Percentiles rank a stretch among this genome's conserved stretches.
These are phyloP conservation scores for Zygosaccharomyces siamensis DNA, from an alignment of 805 yeast species.

Conservation along the genomic window DNA sequence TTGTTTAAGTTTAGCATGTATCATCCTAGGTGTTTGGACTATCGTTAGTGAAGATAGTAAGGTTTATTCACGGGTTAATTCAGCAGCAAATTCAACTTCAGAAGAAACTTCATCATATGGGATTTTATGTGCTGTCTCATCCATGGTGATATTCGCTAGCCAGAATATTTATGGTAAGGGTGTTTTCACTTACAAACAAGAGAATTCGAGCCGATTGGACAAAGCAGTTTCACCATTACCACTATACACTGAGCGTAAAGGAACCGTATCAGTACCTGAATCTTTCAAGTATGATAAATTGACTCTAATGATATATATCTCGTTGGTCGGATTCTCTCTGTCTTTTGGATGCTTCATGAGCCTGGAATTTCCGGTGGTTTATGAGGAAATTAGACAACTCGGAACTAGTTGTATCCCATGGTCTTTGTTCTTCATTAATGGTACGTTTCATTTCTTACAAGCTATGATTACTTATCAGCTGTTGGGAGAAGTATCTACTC, in stretches of 20 bases:
- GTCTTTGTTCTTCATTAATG: conserved; percentile 56
- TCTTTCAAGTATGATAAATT: conserved; percentile 63
- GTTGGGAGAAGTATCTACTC: conserved; percentile 74
- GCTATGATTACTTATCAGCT: conserved; percentile 77
- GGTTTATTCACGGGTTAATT: neutral
- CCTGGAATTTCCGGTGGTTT: conserved; percentile 48
- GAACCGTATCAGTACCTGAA: neutral
- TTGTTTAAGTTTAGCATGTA: conserved; percentile 23
- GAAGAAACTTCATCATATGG: conserved; percentile 41
- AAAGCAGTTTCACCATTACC: conserved; percentile 22
- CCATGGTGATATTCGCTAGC: conserved; percentile 72
- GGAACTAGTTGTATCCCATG: conserved; percentile 38
- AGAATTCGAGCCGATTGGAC: neutral
- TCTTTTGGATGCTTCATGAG: conserved; percentile 71
- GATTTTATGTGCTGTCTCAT: conserved; percentile 57
- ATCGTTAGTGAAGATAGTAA: conserved; percentile 27
- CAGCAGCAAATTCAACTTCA: conserved; percentile 1
- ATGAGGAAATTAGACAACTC: conserved; percentile 16
- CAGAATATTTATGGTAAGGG: conserved; percentile 86
- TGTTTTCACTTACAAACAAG: conserved; percentile 50
- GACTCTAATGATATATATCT: conserved; percentile 75
- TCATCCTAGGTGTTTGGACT: conserved; percentile 31
- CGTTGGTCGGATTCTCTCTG: conserved; percentile 62
- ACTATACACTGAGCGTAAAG: conserved; percentile 11
- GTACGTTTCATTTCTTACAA: conserved; percentile 73